Evolutionary conservation across 768 basidiomycete genomes (phyloP).

Genomic region (Lentinula detonsa): DNA sequence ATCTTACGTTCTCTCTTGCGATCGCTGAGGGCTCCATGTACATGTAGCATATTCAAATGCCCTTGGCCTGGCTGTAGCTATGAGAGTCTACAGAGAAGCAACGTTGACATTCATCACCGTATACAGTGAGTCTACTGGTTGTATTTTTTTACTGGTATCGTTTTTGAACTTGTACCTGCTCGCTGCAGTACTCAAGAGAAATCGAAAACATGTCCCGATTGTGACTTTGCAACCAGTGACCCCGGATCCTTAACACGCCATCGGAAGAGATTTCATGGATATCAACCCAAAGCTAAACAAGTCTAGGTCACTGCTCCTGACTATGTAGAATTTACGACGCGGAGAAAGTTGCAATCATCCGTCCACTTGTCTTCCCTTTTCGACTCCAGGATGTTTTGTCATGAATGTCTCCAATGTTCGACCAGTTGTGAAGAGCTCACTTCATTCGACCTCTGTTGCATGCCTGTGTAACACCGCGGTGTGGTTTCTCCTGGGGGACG

Average conservation of each 20-base stretch:
- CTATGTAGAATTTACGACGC: too few relatives aligned
- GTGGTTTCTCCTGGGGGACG: too few relatives aligned
- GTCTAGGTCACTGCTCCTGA: background rate
- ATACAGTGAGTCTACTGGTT: background rate
- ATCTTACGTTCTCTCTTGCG: too few relatives aligned
- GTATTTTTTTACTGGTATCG: background rate
- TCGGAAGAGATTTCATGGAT: constrained; percentile 1
- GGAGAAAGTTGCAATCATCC: too few relatives aligned
- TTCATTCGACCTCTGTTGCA: too few relatives aligned
- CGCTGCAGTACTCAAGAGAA: background rate
- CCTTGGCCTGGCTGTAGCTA: constrained; percentile 1
- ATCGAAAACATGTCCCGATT: background rate
- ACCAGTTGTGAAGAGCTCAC: too few relatives aligned
- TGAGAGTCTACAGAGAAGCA: constrained; percentile 1
- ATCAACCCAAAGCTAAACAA: constrained; percentile 1
- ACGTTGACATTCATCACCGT: background rate
- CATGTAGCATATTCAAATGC: background rate
- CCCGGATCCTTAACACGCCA: background rate
- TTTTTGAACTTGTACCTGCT: background rate
- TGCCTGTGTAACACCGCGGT: too few relatives aligned
- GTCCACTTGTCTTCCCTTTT: too few relatives aligned
- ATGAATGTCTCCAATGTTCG: too few relatives aligned
- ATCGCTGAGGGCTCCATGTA: background rate
- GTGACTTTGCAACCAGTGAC: constrained; percentile 1
- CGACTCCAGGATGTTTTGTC: too few relatives aligned